Percentiles rank a stretch among this genome's conserved stretches.
Evolutionary conservation across 441 rosid species (phyloP).

Genomic region (Croton setiger): DNA sequence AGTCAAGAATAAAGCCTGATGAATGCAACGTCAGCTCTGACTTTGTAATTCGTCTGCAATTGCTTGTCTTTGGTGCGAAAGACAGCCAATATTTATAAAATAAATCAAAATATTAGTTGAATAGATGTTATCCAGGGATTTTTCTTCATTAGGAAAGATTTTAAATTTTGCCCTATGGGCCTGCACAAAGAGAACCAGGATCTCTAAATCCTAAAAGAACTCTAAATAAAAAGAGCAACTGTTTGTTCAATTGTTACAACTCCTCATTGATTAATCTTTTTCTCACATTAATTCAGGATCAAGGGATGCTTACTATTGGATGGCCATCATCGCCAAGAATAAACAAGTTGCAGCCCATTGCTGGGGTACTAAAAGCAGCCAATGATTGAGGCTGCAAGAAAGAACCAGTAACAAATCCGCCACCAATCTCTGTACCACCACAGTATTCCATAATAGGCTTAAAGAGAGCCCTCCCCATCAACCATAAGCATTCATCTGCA

Average conservation of each 20-base stretch:
- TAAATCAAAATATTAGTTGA: too few relatives aligned
- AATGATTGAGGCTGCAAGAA: conserved; percentile 79
- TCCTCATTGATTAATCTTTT: neutral
- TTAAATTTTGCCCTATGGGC: neutral
- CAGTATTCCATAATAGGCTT: conserved; percentile 91
- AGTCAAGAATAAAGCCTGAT: neutral
- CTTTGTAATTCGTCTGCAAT: neutral
- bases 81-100: too few relatives aligned
- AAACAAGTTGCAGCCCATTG: conserved; percentile 85
- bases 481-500: conserved; percentile 86
- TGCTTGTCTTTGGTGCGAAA: neutral
- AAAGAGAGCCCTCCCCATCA: conserved; percentile 89
- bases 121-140: too few relatives aligned
- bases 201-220: neutral
- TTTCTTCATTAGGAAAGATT: neutral
- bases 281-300: conserved; percentile 9
- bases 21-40: neutral
- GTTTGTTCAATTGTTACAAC: conserved; percentile 6
- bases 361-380: conserved; percentile 91
- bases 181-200: neutral
- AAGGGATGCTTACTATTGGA: conserved; percentile 61
- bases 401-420: conserved; percentile 78
- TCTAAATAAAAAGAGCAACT: neutral
- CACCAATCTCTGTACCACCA: conserved; percentile 96
- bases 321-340: conserved; percentile 64